Evolutionary conservation across 2,329 filamentous ascomycete genomes (phyloP), one percentile per base, ranked within the genome.

Genomic region (Hortaea sp.): DNA sequence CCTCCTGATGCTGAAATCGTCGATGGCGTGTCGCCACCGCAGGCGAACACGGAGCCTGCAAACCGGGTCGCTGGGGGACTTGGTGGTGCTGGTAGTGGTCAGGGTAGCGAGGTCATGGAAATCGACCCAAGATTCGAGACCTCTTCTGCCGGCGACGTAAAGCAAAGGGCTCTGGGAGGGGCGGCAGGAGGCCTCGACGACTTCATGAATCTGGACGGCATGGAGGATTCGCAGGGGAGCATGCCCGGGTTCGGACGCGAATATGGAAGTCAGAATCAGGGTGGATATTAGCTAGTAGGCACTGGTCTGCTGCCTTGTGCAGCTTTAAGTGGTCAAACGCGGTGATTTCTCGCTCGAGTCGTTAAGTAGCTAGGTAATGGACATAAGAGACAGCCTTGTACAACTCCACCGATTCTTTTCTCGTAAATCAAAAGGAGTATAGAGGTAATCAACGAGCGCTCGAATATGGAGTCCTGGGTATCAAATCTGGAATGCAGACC

Each of bases 191-290:
- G 50, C 7, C 44, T 66, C 34, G 67, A 69, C 41, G 67, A 70
- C 13, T 69, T 69, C 27, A 66, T 70, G 66, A 64, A 70, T 45
- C 56, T 69, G 9, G 67, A 69, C 43, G 60, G 60, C 7, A 50
- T 52, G 35, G 53, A 55, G 32, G 61, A 61, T 5, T 53, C 58
- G 5, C 56, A 38, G 7, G 20, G 55, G 20, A 20, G 20, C n/a
- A 47, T 62, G 45, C 47, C 55, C 28, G 59, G 57, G 5, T 63
- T 61, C 46, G 58, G 57, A 28, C 51, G 54, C 42, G 47, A 58
- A 12, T 61, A 57, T 45, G 53, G 53, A 11, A 45, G 42, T 44
- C 49, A 50, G 31, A 9, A 7, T 11, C 29, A 37, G 20, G 39
- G 37, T 10, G 32, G 47, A 29, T 49, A 39, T 11, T 49, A 46